Conservation (phyloP, 1,284 basidiomycete species). For the Papiliotrema laurentii region DNA sequence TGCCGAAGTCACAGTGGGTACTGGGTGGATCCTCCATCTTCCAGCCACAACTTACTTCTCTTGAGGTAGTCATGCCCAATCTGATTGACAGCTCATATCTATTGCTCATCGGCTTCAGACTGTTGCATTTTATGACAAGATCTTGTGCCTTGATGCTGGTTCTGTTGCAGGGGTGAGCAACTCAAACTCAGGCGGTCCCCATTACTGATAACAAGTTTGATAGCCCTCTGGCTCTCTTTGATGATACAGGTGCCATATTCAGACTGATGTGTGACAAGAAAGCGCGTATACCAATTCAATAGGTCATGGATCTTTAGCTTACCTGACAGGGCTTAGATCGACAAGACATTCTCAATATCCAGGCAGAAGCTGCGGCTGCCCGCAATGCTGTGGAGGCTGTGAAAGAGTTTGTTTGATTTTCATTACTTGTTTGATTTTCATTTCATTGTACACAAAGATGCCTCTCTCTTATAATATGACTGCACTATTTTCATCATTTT, state of each 20-base stretch:
- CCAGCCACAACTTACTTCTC: too few species aligned
- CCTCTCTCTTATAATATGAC: too few species aligned
- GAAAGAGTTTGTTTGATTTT: too few species aligned
- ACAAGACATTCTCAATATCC: background rate
- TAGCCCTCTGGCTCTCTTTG: background rate
- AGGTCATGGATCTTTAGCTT: too few species aligned
- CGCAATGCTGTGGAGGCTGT: too few species aligned
- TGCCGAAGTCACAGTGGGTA: constrained; percentile 36
- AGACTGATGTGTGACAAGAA: constrained; percentile 6
- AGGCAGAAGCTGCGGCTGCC: background rate
- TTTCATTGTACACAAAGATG: too few species aligned
- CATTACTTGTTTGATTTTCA: too few species aligned
- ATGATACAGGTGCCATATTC: background rate
- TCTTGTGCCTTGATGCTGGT: constrained; percentile 42
- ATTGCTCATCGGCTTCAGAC: constrained; percentile 72
- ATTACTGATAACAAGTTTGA: background rate
- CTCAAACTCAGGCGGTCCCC: background rate
- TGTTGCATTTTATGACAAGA: constrained; percentile 51
- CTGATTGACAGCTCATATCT: constrained; percentile 52
- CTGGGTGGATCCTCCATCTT: constrained; percentile 9
- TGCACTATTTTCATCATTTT: too few species aligned
- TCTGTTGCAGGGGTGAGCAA: constrained; percentile 24
- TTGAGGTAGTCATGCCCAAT: background rate
- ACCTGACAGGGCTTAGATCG: background rate
- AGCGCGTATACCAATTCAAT: too few species aligned